These are phyloP conservation scores for Podospora pseudocomata DNA, from an alignment of 495 filamentous ascomycete species.

Conservation along the genomic window DNA sequence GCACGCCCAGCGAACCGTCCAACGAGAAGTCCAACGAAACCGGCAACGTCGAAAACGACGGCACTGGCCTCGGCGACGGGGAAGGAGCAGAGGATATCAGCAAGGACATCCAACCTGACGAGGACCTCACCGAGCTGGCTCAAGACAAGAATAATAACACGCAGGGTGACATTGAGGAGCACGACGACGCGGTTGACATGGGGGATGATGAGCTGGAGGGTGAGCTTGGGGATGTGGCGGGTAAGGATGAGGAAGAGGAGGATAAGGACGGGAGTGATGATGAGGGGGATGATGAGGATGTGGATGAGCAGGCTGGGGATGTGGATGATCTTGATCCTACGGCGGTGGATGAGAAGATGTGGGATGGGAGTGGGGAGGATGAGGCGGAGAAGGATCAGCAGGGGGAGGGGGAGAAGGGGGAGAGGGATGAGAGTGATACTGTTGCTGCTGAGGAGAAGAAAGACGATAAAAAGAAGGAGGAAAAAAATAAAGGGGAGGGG, in stretches of 20 bases:
- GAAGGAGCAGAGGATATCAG: constrained; percentile 95
- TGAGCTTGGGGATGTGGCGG: constrained; percentile 64
- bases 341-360: constrained; percentile 95
- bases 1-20: constrained; percentile 75
- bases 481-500: constrained; percentile 55
- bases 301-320: constrained; percentile 84
- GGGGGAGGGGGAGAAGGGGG: constrained; percentile 65
- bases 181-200: constrained; percentile 90
- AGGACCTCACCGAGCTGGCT: constrained; percentile 87
- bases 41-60: constrained; percentile 71
- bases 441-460: constrained; percentile 57
- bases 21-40: constrained; percentile 59
- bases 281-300: constrained; percentile 59
- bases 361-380: constrained; percentile 80
- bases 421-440: constrained; percentile 60
- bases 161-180: constrained; percentile 69
- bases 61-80: constrained; percentile 95
- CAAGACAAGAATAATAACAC: constrained; percentile 71
- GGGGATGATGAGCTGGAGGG: constrained; percentile 86
- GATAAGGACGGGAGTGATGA: constrained; percentile 33
- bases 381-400: constrained; percentile 76
- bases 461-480: constrained; percentile 54
- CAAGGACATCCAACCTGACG: constrained; percentile 89
- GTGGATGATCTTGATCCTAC: constrained; percentile 85
- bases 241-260: constrained; percentile 53